Conservation (phyloP, 2,329 filamentous ascomycete genomes). For the Ascochyta viciae-villosae region DNA sequence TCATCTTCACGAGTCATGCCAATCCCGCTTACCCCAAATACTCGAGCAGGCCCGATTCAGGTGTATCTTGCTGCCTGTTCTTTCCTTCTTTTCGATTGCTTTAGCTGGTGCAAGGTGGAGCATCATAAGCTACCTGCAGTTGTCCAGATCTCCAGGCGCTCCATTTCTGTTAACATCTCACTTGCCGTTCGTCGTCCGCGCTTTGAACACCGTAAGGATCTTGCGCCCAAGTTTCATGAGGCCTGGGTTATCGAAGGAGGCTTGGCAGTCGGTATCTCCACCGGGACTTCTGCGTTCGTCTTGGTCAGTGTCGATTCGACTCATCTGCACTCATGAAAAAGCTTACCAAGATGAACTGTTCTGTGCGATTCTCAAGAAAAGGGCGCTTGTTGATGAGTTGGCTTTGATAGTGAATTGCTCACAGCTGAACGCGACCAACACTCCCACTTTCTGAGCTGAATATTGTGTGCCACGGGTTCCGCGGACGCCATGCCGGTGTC, state of each 20-base stretch:
- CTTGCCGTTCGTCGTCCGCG: slow-evolving; percentile 1
- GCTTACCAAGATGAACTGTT: not conserved
- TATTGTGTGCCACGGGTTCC: not conserved
- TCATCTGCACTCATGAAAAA: slow-evolving; percentile 12
- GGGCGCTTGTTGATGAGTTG: slow-evolving; percentile 1
- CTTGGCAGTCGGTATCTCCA: slow-evolving; percentile 4
- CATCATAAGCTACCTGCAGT: not conserved
- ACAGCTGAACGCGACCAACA: not conserved
- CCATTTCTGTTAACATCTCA: not conserved
- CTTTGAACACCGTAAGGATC: slow-evolving; percentile 1
- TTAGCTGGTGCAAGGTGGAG: not conserved
- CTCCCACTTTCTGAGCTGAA: not conserved
- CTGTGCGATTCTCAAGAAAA: not conserved
- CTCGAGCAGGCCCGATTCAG: slow-evolving; percentile 3
- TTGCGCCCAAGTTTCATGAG: slow-evolving; percentile 6
- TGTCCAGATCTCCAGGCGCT: not conserved
- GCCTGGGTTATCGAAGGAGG: slow-evolving; percentile 7
- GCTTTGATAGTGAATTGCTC: not conserved
- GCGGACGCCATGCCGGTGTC: not conserved
- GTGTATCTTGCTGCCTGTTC: not conserved
- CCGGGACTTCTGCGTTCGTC: not conserved
- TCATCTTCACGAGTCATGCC: slow-evolving; percentile 8
- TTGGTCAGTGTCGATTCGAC: slow-evolving; percentile 2
- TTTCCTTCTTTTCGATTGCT: not conserved
- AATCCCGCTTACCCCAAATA: not conserved